Conservation (phyloP, 306 rosid genomes). For the Inga leiocalycina region DNA sequence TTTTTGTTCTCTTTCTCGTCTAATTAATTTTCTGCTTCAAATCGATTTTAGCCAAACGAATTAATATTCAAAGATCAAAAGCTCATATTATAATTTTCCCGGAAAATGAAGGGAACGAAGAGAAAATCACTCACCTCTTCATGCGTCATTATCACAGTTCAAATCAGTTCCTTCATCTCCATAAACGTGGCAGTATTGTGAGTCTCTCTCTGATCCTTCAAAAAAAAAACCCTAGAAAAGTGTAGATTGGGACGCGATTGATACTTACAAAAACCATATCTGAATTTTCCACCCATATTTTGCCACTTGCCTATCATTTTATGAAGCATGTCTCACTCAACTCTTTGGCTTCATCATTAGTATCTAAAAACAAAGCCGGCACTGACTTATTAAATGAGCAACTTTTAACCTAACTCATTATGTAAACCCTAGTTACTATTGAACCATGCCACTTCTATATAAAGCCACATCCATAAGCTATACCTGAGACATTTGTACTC, state of each 20-base stretch:
- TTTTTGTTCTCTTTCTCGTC: background rate
- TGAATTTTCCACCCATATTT: constrained; percentile 35
- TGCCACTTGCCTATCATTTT: constrained; percentile 43
- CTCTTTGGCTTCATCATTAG: constrained; percentile 33
- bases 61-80: background rate
- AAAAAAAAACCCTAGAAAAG: constrained; percentile 41
- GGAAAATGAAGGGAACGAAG: constrained; percentile 1
- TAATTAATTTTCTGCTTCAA: background rate
- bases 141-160: background rate
- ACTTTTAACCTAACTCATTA: constrained; percentile 16
- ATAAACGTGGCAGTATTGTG: constrained; percentile 44
- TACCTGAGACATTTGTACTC: background rate
- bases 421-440: constrained; percentile 28
- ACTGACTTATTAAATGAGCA: constrained; percentile 40
- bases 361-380: constrained; percentile 63
- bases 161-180: background rate
- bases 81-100: constrained; percentile 7
- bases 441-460: constrained; percentile 36
- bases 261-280: constrained; percentile 57
- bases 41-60: constrained; percentile 1
- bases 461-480: constrained; percentile 31
- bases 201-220: background rate
- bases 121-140: background rate
- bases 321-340: constrained; percentile 10
- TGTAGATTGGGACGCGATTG: constrained; percentile 40